Conservation (phyloP, 176 grass and related monocot genomes). For the Avena insularis region DNA sequence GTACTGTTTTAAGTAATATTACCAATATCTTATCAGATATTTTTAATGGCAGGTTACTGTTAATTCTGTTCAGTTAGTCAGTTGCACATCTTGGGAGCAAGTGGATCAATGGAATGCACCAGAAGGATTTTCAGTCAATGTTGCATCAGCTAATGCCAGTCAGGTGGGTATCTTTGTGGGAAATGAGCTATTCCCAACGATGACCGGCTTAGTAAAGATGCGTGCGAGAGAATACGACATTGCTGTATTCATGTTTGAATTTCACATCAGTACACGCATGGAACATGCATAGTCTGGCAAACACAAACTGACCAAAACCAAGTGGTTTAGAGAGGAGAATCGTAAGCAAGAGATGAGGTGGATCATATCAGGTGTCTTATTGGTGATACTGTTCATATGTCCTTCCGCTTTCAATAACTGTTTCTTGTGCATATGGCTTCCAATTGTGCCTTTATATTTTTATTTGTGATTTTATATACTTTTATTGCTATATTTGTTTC, state of each 20-base stretch:
- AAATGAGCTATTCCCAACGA: neutral
- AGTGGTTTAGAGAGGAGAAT: neutral
- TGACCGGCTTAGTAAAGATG: neutral
- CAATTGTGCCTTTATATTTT: neutral
- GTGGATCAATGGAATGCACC: slow-evolving; percentile 95
- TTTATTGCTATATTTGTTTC: neutral
- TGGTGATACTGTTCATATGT: neutral
- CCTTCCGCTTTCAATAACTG: neutral
- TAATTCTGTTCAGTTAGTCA: slow-evolving; percentile 78
- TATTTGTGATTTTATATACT: neutral
- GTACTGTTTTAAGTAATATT: neutral
- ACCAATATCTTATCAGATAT: slow-evolving; percentile 16
- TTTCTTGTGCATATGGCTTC: slow-evolving; percentile 21
- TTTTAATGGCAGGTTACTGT: slow-evolving; percentile 75
- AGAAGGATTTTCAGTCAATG: slow-evolving; percentile 88
- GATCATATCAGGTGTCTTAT: neutral
- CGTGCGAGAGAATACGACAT: neutral
- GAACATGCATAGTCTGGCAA: neutral
- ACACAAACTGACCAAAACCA: neutral
- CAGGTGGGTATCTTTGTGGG: slow-evolving; percentile 54
- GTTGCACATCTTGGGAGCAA: slow-evolving; percentile 78
- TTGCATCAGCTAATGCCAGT: slow-evolving; percentile 90
- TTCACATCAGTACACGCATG: neutral
- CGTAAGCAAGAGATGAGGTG: neutral
- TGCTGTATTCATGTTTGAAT: neutral